Base-by-base conservation (phyloP, 306 rosid species). In the Echinosophora koreensis region DNA sequence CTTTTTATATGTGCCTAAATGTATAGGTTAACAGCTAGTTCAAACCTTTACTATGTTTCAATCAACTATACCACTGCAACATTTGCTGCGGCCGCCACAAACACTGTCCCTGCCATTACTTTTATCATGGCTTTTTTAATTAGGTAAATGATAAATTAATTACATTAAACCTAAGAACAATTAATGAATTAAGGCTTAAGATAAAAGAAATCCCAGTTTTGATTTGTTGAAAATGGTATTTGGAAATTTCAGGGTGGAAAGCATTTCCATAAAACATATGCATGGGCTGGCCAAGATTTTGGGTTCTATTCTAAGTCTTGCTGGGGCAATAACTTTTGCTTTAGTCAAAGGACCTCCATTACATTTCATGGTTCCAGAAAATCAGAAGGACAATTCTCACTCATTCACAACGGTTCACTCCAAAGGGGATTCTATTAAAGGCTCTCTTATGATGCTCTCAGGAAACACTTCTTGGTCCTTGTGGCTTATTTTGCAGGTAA, bases 401-500 rank as follows among this genome's bases (percentile, higher is more conserved):
- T 4, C 70, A 70, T 22, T 54, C 9, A 35, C 81, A 3, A 56
- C 4, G 7, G 18, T 49, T 74, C 82, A 81, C 42, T 81, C 84
- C 74, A 81, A 65, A 74, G 80, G 55, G 16, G 90, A 92, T 12
- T 72, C 64, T 69, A 62, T 92, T 1, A 94, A 69, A 82, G 98
- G 97, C 22, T 35, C 97, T 22, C 78, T 90, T 56, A 73, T 89
- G 80, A 95, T 95, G 98, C 87, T 95, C 72, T 76, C 90, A 12
- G 98, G 96, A 84, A 95, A 92, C 77, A 80, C 83, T 58, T 37
- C 86, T 50, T 92, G 97, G 97, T 87, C 97, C 61, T 41, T 95
- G 34, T 95, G 98, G 97, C 97, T 95, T 62, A 81, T 95, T 83
- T 81, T 92, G 63, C 98, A 95, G 97, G 98, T 93, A 58, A 2